phyloP scores from a whole-genome alignment of 768 basidiomycete genomes.

The Astraeus odoratus region DNA sequence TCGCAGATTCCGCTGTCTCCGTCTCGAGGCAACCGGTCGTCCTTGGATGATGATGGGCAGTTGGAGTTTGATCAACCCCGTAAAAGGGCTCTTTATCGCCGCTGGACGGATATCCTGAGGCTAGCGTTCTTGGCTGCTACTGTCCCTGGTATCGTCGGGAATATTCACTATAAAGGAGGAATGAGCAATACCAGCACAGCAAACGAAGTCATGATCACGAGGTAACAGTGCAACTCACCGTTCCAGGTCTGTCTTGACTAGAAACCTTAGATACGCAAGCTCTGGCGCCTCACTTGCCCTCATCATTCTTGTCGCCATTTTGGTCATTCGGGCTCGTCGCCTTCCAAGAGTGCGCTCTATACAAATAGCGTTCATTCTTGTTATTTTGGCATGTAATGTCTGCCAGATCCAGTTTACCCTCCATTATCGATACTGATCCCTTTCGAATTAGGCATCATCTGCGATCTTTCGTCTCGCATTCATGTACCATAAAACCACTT shows the following conservation, averaged over 20 bases:
- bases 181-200: constrained; percentile 12
- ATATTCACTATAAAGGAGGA: constrained; percentile 15
- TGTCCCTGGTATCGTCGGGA: constrained; percentile 27
- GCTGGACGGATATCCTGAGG: constrained; percentile 18
- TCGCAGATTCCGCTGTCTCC: constrained; percentile 10
- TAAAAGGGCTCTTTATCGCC: constrained; percentile 24
- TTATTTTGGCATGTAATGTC: constrained; percentile 25
- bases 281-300: constrained; percentile 17
- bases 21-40: constrained; percentile 3
- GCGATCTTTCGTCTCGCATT: constrained; percentile 35
- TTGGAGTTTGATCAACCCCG: constrained; percentile 22
- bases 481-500: constrained; percentile 30
- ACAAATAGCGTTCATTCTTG: constrained; percentile 14
- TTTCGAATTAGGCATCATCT: constrained; percentile 14
- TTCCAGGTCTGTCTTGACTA: neutral
- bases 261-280: constrained; percentile 22
- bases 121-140: constrained; percentile 27
- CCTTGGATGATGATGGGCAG: constrained; percentile 1
- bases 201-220: constrained; percentile 14
- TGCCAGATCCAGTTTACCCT: constrained; percentile 8
- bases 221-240: constrained; percentile 14
- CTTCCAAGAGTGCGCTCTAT: constrained; percentile 23
- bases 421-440: neutral
- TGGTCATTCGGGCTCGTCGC: constrained; percentile 20
- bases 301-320: constrained; percentile 13